A percentile compares a stretch with the other conserved stretches of the same genome.
These are phyloP conservation scores for Gnomoniopsis smithogilvyi DNA, from an alignment of 2,329 filamentous ascomycete species.

Conservation along the genomic window DNA sequence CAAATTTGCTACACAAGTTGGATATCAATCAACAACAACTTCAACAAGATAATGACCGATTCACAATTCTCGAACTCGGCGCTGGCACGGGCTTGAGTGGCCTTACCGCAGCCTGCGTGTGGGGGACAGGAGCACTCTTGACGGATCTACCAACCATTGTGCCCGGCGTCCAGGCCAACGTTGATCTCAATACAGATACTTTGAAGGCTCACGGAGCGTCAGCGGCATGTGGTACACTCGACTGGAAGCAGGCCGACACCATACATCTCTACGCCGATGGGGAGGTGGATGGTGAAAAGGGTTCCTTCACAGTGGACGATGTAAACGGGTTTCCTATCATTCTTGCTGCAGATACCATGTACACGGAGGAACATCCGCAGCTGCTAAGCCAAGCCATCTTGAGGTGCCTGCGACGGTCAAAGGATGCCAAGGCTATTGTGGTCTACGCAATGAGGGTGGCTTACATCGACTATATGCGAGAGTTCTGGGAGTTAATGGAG, in stretches of 20 bases:
- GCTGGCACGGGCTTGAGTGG: slow-evolving; percentile 17
- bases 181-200: slow-evolving; percentile 8
- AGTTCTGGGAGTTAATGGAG: slow-evolving; percentile 19
- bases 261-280: neutral
- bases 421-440: slow-evolving; percentile 6
- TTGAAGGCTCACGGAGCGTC: neutral
- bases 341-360: slow-evolving; percentile 16
- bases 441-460: slow-evolving; percentile 16
- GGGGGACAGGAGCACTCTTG: slow-evolving; percentile 6
- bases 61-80: slow-evolving; percentile 15
- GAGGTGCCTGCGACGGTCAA: slow-evolving; percentile 9
- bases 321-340: slow-evolving; percentile 14
- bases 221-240: slow-evolving; percentile 9
- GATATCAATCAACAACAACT: neutral
- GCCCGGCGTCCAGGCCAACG: slow-evolving; percentile 15
- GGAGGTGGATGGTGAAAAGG: neutral
- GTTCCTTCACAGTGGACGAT: slow-evolving; percentile 2
- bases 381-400: slow-evolving; percentile 15
- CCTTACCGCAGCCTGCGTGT: slow-evolving; percentile 8
- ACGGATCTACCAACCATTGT: slow-evolving; percentile 17
- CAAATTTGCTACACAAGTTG: slow-evolving; percentile 12
- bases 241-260: slow-evolving; percentile 12
- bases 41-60: neutral
- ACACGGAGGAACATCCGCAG: slow-evolving; percentile 14
- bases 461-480: slow-evolving; percentile 16